Percentiles rank a stretch among this genome's conserved stretches.
Evolutionary conservation across 495 filamentous ascomycete genomes (phyloP).

Genomic region (Podospora tetraspora): DNA sequence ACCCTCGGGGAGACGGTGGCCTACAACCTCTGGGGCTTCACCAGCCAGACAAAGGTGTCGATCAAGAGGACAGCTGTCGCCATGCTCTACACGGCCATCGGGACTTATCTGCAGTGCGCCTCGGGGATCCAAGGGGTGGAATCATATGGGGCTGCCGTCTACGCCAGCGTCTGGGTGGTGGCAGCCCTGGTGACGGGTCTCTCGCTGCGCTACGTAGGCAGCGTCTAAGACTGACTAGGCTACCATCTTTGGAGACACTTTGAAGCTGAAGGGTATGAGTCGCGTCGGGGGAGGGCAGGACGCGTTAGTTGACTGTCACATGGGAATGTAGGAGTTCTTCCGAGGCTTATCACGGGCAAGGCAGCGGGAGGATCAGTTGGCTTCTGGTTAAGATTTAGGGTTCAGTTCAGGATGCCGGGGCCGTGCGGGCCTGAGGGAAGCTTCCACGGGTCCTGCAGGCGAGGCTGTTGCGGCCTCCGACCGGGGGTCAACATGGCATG

Average conservation of each 20-base stretch:
- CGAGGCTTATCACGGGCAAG: not conserved
- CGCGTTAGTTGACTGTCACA: not conserved
- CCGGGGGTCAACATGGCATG: not conserved
- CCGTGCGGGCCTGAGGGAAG: not conserved
- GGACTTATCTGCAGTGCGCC: constrained; percentile 61
- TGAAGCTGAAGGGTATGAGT: constrained; percentile 1
- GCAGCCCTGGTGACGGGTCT: constrained; percentile 55
- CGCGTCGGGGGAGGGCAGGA: not conserved
- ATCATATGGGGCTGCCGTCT: constrained; percentile 59
- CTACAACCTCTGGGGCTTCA: constrained; percentile 58
- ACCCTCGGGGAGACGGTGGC: constrained; percentile 54
- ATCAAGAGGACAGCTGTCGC: constrained; percentile 58
- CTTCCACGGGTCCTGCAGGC: not conserved
- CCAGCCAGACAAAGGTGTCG: constrained; percentile 58
- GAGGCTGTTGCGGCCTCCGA: not conserved
- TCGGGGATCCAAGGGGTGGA: constrained; percentile 62
- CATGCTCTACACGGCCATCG: constrained; percentile 48
- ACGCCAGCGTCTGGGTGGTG: constrained; percentile 64
- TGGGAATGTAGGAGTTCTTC: not conserved
- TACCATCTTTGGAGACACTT: not conserved
- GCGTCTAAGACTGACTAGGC: constrained; percentile 5
- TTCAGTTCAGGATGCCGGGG: not conserved
- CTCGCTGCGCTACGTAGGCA: constrained; percentile 42
- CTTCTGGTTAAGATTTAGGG: not conserved
- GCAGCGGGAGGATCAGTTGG: not conserved